phyloP scores from a whole-genome alignment of 805 yeast genomes.

The Candida argentea region DNA sequence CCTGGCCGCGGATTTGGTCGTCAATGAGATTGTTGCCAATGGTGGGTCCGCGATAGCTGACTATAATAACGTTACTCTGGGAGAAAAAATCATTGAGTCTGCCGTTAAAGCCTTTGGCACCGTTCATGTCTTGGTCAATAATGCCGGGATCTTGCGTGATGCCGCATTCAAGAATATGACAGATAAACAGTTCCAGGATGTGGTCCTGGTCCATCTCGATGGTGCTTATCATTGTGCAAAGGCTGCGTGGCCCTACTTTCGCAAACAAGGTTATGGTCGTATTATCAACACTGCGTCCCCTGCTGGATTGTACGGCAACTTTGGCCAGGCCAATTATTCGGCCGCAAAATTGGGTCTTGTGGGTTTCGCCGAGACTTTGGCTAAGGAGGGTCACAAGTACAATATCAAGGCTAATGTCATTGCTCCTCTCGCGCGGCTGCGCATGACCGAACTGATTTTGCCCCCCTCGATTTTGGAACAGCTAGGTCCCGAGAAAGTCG shows the following conservation, averaged over 20 bases:
- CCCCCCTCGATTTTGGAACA: conserved; percentile 78
- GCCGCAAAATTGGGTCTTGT: conserved; percentile 87
- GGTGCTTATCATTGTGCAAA: conserved; percentile 80
- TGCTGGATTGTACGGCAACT: conserved; percentile 93
- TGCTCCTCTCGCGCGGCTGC: conserved; percentile 91
- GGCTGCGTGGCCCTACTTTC: conserved; percentile 90
- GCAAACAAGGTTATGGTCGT: conserved; percentile 79
- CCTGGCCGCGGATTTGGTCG: conserved; percentile 89
- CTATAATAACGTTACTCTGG: conserved; percentile 81
- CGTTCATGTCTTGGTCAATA: conserved; percentile 81
- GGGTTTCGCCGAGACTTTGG: conserved; percentile 88
- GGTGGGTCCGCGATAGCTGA: conserved; percentile 92
- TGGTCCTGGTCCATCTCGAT: conserved; percentile 77
- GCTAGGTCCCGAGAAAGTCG: conserved; percentile 78
- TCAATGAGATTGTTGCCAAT: conserved; percentile 60
- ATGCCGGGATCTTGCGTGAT: conserved; percentile 93
- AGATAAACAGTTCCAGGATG: conserved; percentile 67
- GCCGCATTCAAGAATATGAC: conserved; percentile 79
- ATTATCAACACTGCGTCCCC: conserved; percentile 92
- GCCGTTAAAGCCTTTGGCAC: conserved; percentile 83
- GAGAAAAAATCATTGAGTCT: conserved; percentile 74
- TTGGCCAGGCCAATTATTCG: conserved; percentile 93
- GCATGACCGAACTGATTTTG: conserved; percentile 88
- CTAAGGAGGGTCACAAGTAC: conserved; percentile 84
- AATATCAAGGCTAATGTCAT: conserved; percentile 79